Evolutionary conservation across 805 yeast genomes (phyloP).

Genomic region (Cyberlindnera subsufficiens): DNA sequence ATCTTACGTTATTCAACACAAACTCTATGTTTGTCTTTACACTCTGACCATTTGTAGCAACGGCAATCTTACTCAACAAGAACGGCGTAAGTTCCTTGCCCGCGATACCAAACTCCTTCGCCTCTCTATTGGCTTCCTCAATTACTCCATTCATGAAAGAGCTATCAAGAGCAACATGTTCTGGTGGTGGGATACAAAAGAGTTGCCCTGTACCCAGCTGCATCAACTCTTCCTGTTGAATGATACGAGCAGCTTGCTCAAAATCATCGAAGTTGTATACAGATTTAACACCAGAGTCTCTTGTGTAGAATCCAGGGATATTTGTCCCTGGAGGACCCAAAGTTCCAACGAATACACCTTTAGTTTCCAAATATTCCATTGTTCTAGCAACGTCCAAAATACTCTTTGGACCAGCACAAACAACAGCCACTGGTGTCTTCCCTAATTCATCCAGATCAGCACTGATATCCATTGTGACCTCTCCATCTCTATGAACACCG

Average conservation of each 20-base stretch:
- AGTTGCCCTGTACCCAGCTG: conserved; percentile 60
- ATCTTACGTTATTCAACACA: conserved; percentile 68
- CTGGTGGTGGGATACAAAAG: conserved; percentile 81
- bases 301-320: conserved; percentile 78
- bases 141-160: conserved; percentile 50
- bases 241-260: conserved; percentile 55
- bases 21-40: conserved; percentile 67
- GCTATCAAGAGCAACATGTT: conserved; percentile 49
- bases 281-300: conserved; percentile 67
- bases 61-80: conserved; percentile 57
- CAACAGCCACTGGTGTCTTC: conserved; percentile 81
- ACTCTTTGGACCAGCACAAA: conserved; percentile 88
- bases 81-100: conserved; percentile 85
- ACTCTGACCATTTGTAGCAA: conserved; percentile 63
- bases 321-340: conserved; percentile 43
- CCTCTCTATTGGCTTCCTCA: conserved; percentile 50
- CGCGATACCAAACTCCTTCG: conserved; percentile 41
- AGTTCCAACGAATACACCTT: conserved; percentile 83
- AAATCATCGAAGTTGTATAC: conserved; percentile 58
- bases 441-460: conserved; percentile 86
- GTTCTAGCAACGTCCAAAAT: conserved; percentile 77
- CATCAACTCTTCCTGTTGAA: conserved; percentile 44
- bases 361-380: conserved; percentile 82
- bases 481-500: conserved; percentile 82
- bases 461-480: conserved; percentile 69